Evolutionary conservation across 164 flowering plant genomes (phyloP), one percentile per base, ranked within the genome.

Genomic region (Sextonia rubra): DNA sequence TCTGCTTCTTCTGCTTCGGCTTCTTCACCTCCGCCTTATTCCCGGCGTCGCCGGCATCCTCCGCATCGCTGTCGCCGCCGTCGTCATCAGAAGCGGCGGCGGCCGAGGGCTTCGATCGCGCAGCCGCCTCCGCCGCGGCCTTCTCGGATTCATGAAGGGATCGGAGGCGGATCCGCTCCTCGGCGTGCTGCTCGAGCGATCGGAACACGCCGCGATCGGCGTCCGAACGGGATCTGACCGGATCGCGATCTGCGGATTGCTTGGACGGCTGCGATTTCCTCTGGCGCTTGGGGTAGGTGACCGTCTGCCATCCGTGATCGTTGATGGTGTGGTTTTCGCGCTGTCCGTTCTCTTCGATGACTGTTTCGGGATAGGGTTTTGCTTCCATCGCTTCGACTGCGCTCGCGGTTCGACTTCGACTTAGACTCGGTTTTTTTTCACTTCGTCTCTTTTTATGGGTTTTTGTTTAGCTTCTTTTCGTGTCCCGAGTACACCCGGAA

Each of bases 251-350:
- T 65, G 61, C n/a, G 29, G 64, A 74, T 77, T 52, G 58, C 2
- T 15, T 71, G 14, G 68, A 8, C 56, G 26, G 66, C 15, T 24
- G 49, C 70, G 2, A 71, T 37, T 79, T 80, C 24, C 76, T 68
- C 63, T 81, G 82, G 55, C 88, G 84, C 75, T 90, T 93, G 1
- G 85, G 68, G 78, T 93, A 90, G 49, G 84, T 77, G 11, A 95
- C 99, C 76, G 83, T 91, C 48, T 93, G 94, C 99, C 99, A 95
- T 25, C 97, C 97, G 69, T 90, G 90, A 73, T 91, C 71, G 85
- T 20, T 52, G 58, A 3, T 52, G 3, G 4, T 52, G 3, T 52
- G 4, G 58, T 20, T 52, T 52, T 5, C 58, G n/a, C 14, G 17
- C 58, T 52, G 20, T 3, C n/a, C 58, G 17, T 52, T 20, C n/a